phyloP scores from a whole-genome alignment of 441 rosid genomes.

The Populus hybrid region DNA sequence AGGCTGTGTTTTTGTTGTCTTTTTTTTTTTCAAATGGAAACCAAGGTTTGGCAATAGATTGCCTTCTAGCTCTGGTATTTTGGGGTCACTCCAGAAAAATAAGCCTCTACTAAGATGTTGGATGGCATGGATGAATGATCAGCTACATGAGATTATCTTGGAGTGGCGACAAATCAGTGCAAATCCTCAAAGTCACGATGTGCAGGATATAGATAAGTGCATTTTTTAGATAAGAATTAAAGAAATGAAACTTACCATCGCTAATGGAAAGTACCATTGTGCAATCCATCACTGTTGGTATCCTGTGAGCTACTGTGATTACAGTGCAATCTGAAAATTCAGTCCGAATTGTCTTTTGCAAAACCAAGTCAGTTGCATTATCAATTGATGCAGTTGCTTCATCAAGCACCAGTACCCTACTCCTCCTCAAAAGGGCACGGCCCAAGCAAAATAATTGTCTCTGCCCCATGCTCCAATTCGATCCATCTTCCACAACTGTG shows the following conservation, averaged over 20 bases:
- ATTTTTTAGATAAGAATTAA: background rate
- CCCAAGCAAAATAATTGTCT: conserved; percentile 88
- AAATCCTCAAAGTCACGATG: background rate
- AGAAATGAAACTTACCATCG: conserved; percentile 54
- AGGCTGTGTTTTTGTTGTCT: too few relatives aligned
- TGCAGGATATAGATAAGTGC: background rate
- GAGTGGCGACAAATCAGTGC: too few relatives aligned
- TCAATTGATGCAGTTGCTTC: conserved; percentile 98
- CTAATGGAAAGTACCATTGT: conserved; percentile 79
- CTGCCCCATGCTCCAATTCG: conserved; percentile 99
- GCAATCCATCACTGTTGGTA: conserved; percentile 96
- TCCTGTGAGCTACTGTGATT: conserved; percentile 90
- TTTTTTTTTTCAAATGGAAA: too few relatives aligned
- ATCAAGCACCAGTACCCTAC: conserved; percentile 76
- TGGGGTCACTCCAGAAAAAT: too few relatives aligned
- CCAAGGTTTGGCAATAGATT: too few relatives aligned
- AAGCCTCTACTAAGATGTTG: too few relatives aligned
- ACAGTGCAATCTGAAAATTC: conserved; percentile 84
- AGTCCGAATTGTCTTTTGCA: conserved; percentile 73
- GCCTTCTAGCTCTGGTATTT: too few relatives aligned
- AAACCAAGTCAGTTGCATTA: conserved; percentile 81
- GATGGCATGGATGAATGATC: too few relatives aligned
- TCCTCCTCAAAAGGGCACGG: conserved; percentile 80
- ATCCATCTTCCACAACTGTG: conserved; percentile 88
- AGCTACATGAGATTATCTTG: too few relatives aligned